Percentiles rank a stretch among this genome's conserved stretches.
phyloP scores from a whole-genome alignment of 768 basidiomycete species.

The Calocybe gangraenosa region DNA sequence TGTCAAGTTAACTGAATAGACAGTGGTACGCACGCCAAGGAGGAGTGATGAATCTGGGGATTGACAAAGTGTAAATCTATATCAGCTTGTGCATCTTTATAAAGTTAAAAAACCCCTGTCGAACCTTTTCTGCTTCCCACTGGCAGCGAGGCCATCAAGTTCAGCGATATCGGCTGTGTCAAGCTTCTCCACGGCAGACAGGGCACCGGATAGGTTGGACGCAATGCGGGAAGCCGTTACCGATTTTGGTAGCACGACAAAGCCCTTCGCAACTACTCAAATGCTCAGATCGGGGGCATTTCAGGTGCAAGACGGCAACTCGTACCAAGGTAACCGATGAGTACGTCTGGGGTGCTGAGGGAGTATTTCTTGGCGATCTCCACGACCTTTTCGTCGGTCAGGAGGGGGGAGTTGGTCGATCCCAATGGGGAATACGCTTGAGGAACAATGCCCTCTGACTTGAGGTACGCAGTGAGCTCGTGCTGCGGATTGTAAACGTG shows the following conservation, averaged over 20 bases:
- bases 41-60: slow-evolving; percentile 53
- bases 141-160: slow-evolving; percentile 54
- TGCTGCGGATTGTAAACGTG: slow-evolving; percentile 77
- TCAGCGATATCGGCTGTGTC: slow-evolving; percentile 45
- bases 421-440: slow-evolving; percentile 84
- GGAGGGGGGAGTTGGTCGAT: slow-evolving; percentile 60
- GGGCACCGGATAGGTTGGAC: slow-evolving; percentile 50
- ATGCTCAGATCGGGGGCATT: slow-evolving; percentile 7
- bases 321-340: slow-evolving; percentile 60
- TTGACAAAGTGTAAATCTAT: not conserved
- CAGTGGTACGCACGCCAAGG: slow-evolving; percentile 56
- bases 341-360: slow-evolving; percentile 51
- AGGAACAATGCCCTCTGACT: slow-evolving; percentile 61
- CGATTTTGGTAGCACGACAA: slow-evolving; percentile 72
- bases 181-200: slow-evolving; percentile 42
- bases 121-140: slow-evolving; percentile 63
- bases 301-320: not conserved
- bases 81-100: not conserved
- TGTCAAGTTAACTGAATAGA: slow-evolving; percentile 5
- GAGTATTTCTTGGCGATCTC: slow-evolving; percentile 57
- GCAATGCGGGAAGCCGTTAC: slow-evolving; percentile 68
- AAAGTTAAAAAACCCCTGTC: slow-evolving; percentile 11
- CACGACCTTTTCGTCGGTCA: slow-evolving; percentile 56
- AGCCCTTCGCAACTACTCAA: slow-evolving; percentile 52
- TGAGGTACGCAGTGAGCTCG: slow-evolving; percentile 57